Conservation (phyloP, 2,329 filamentous ascomycete genomes). For the Tolypocladium nubicola region DNA sequence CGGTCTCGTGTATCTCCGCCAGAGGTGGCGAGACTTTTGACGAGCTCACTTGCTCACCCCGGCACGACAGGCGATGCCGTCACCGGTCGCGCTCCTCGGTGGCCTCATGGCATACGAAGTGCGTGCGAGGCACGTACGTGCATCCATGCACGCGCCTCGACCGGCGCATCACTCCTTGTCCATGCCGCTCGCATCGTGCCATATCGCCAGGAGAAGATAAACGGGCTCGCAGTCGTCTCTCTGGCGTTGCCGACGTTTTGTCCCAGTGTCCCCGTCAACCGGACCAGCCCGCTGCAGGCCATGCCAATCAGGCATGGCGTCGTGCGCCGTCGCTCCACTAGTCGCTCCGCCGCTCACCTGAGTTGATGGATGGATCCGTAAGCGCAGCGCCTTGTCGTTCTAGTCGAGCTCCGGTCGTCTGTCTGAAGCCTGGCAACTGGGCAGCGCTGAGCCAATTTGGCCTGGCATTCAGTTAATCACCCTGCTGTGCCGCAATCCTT, state of each 20-base stretch:
- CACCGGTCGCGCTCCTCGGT: background rate
- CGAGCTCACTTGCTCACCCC: background rate
- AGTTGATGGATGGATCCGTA: background rate
- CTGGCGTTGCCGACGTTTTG: background rate
- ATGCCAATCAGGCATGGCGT: slow-evolving; percentile 16
- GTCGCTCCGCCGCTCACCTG: background rate
- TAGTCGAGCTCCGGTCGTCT: background rate
- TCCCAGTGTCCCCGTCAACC: slow-evolving; percentile 5
- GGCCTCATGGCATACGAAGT: too few species aligned
- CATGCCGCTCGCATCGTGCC: background rate
- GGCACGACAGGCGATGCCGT: background rate
- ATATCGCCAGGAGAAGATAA: background rate
- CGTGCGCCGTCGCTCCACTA: slow-evolving; percentile 1
- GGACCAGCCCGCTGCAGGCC: slow-evolving; percentile 18
- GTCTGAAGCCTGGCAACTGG: background rate
- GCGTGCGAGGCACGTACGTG: background rate
- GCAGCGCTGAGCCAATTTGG: background rate
- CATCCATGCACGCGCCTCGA: background rate
- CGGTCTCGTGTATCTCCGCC: background rate
- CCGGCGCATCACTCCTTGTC: background rate
- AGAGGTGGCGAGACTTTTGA: background rate
- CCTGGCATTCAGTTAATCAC: background rate
- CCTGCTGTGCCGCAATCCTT: background rate
- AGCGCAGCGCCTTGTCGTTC: background rate
- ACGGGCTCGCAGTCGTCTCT: background rate